Conservation (phyloP, 1,139 yeast genomes). For the Maudiozyma humilis region DNA sequence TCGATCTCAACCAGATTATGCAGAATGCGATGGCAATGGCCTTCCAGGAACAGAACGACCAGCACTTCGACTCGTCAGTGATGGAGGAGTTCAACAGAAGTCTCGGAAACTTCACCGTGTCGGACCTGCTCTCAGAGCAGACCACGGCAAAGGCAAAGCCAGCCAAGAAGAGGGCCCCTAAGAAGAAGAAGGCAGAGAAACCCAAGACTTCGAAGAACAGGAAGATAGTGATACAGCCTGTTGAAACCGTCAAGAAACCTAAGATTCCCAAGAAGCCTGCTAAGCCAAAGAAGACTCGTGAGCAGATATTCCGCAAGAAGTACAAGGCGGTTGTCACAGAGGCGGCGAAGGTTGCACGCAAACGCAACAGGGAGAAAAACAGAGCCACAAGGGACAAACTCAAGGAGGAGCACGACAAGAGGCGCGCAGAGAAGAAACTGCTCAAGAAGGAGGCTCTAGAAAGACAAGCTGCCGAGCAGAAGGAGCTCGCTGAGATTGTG, state of each 20-base stretch:
- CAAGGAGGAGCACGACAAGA: slow-evolving; percentile 12
- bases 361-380: slow-evolving; percentile 18
- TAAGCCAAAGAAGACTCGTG: slow-evolving; percentile 14
- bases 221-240: slow-evolving; percentile 10
- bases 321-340: slow-evolving; percentile 20
- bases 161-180: slow-evolving; percentile 17
- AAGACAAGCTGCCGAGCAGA: slow-evolving; percentile 19
- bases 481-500: slow-evolving; percentile 28
- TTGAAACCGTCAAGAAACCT: slow-evolving; percentile 9
- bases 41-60: slow-evolving; percentile 25
- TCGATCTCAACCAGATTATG: slow-evolving; percentile 58
- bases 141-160: slow-evolving; percentile 12
- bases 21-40: slow-evolving; percentile 71
- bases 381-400: slow-evolving; percentile 15
- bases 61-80: slow-evolving; percentile 20
- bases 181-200: slow-evolving; percentile 18
- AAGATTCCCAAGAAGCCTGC: slow-evolving; percentile 8
- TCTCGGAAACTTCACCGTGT: slow-evolving; percentile 41
- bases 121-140: slow-evolving; percentile 24
- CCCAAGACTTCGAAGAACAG: slow-evolving; percentile 9
- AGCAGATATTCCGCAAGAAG: slow-evolving; percentile 18
- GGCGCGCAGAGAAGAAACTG: slow-evolving; percentile 16
- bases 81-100: slow-evolving; percentile 55
- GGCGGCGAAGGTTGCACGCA: slow-evolving; percentile 25
- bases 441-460: slow-evolving; percentile 18